Evolutionary conservation across 176 grass and related monocot genomes (phyloP).

Genomic region (Carex littledalei): DNA sequence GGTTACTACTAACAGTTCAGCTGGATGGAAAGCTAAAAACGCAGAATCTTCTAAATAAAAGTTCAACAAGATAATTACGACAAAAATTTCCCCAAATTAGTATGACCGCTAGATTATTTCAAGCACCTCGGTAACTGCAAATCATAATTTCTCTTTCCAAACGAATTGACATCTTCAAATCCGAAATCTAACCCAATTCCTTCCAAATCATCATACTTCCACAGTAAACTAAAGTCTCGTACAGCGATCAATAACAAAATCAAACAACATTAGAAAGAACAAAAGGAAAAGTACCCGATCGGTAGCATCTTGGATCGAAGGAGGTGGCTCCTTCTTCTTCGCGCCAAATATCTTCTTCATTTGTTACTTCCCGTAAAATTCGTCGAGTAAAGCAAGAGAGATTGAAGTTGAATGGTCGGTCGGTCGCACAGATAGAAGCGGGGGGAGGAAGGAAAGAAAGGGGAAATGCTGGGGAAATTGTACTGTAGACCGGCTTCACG

Average conservation of each 20-base stretch:
- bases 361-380: constrained; percentile 7
- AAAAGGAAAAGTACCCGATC: constrained; percentile 35
- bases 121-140: not conserved
- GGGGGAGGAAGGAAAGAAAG: not conserved
- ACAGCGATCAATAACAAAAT: not conserved
- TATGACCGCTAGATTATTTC: not conserved
- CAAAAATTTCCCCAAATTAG: not conserved
- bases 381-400: not conserved
- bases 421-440: not conserved
- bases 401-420: not conserved
- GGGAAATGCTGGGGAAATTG: not conserved
- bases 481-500: not conserved
- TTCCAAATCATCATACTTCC: not conserved
- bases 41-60: too few species aligned
- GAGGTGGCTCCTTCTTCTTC: constrained; percentile 70
- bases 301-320: constrained; percentile 81
- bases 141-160: not conserved
- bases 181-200: not conserved
- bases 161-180: not conserved
- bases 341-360: constrained; percentile 96
- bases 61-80: not conserved
- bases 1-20: not conserved
- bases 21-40: not conserved
- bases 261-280: not conserved
- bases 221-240: not conserved